Conservation (phyloP, 2,329 filamentous ascomycete species). For the Pyricularia sp. region DNA sequence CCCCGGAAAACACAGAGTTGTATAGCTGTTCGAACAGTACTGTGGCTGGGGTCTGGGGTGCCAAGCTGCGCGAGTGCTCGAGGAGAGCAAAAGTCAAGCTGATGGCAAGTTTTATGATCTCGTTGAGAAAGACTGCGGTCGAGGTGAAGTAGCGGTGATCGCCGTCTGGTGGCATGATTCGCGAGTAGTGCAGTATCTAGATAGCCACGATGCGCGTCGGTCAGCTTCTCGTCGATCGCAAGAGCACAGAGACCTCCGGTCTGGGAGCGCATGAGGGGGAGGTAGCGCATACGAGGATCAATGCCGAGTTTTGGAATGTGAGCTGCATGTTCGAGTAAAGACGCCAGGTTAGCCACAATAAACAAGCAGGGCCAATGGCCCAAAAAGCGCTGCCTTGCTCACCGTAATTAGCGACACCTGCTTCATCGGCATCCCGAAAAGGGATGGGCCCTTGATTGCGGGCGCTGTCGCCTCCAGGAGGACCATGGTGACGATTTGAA, state of each 20-base stretch:
- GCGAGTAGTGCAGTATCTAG: constrained; percentile 88
- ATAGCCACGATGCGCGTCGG: constrained; percentile 6
- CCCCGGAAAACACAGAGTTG: constrained; percentile 73
- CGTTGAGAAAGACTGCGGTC: constrained; percentile 88
- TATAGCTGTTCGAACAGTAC: constrained; percentile 73
- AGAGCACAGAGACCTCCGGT: not conserved
- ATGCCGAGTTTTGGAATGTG: constrained; percentile 69
- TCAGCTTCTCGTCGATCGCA: constrained; percentile 2
- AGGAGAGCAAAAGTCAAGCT: constrained; percentile 81
- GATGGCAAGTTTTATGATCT: constrained; percentile 81
- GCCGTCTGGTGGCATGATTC: constrained; percentile 77
- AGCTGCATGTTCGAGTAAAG: constrained; percentile 39
- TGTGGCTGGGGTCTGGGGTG: constrained; percentile 70
- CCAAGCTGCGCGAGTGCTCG: constrained; percentile 70
- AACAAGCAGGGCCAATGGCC: not conserved
- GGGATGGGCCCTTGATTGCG: constrained; percentile 29
- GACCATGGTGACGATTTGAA: constrained; percentile 24
- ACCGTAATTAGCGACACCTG: constrained; percentile 58
- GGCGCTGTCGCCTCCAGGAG: constrained; percentile 28
- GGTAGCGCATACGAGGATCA: constrained; percentile 52
- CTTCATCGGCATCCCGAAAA: constrained; percentile 58
- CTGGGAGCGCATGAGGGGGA: not conserved
- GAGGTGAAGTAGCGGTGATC: constrained; percentile 88
- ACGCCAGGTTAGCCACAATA: constrained; percentile 9
- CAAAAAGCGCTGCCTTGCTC: constrained; percentile 15